Base-by-base conservation (phyloP, 2,329 filamentous ascomycete genomes). In the Zasmidium citrigriseum region DNA sequence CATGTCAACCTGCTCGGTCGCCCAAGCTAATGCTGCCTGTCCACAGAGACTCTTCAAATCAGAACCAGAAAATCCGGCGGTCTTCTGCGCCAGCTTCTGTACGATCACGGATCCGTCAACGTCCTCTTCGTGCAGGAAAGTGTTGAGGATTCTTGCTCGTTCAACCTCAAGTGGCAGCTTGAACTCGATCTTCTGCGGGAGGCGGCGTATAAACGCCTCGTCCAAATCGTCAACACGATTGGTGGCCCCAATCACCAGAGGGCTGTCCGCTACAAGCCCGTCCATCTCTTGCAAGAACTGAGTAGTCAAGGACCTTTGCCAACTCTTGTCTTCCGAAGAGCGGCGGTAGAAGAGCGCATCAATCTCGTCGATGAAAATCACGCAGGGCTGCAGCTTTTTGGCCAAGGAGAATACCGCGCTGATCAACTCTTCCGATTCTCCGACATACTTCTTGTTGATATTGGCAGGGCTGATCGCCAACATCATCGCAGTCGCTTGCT, bases 341-440 rank as follows among this genome's bases (percentile, higher is more conserved):
- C 95, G 93, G 69, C 93, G 96, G 85, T 98, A 98, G 78, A 95
- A 95, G 75, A 99, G 98, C 0, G 95, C 98, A 73, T 99, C 95
- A 77, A 98, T 80, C 82, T 99, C 95, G 69, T 99, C 95, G 65
- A 99, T 85, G 88, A 99, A 99, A 69, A 99, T 95, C 63, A 98
- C 90, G 71, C 95, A 99, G 79, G 95, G 95, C 70, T 93, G 93
- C 61, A 95, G 93, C 63, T 93, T 95, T 74, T 95, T 91, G 64
- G 95, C 95, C 86, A 98, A 98, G 86, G 98, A 93, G 77, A 99
- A 99, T 71, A 98, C 98, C 76, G 98, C 95, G 75, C 95, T 90
- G 66, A 99, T 98, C 81, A 98, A 98, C 86, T 91, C 96, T 81
- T 98, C 95, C 56, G 93, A 98, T 82, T 99, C 95, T 87, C 95